phyloP scores from a whole-genome alignment of 371 early-diverging fungal species.

The Mucor circinelloides region DNA sequence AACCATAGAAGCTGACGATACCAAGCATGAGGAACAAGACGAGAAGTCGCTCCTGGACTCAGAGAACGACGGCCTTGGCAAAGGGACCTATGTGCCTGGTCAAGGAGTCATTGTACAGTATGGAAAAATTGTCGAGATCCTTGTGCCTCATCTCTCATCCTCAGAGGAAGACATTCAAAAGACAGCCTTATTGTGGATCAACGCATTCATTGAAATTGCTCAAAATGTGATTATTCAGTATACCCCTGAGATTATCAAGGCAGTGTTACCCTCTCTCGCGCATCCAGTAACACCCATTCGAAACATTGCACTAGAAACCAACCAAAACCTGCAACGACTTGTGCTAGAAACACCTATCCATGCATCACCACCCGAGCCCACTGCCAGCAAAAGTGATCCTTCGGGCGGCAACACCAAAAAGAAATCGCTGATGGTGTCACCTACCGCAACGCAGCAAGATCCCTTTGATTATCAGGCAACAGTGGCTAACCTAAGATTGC shows the following conservation, averaged over 20 bases:
- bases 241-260: slow-evolving; percentile 74
- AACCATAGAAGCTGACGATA: background rate
- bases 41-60: slow-evolving; percentile 2
- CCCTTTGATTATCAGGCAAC: slow-evolving; percentile 80
- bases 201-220: slow-evolving; percentile 80
- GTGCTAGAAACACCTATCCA: slow-evolving; percentile 60
- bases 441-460: slow-evolving; percentile 25
- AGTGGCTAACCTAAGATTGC: slow-evolving; percentile 73
- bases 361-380: slow-evolving; percentile 19
- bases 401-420: slow-evolving; percentile 18
- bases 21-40: background rate
- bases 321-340: slow-evolving; percentile 70
- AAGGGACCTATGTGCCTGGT: slow-evolving; percentile 68
- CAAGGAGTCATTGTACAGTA: slow-evolving; percentile 80
- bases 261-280: slow-evolving; percentile 82
- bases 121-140: slow-evolving; percentile 75
- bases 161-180: slow-evolving; percentile 85
- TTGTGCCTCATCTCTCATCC: slow-evolving; percentile 79
- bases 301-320: slow-evolving; percentile 74
- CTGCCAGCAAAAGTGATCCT: slow-evolving; percentile 30
- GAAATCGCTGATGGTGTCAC: background rate
- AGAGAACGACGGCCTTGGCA: slow-evolving; percentile 51
- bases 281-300: slow-evolving; percentile 70
- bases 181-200: slow-evolving; percentile 86
- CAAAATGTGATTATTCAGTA: slow-evolving; percentile 76